Conservation (phyloP, 148 eudicot genomes). For the Polygonum aviculare region DNA sequence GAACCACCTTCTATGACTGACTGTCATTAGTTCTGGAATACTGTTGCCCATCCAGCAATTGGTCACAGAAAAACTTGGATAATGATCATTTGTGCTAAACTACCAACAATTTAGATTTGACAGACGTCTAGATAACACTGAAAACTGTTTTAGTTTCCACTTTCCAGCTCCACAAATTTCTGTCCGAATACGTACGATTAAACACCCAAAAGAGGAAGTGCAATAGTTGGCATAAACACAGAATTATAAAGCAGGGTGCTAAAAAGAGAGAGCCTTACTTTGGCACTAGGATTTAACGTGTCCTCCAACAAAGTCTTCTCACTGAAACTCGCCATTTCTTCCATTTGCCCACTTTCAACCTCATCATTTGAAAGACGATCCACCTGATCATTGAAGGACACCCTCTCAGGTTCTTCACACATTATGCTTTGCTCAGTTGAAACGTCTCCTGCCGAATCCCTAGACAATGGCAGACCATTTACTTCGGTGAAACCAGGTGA, state of each 20-base stretch:
- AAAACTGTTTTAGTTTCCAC: neutral
- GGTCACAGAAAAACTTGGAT: neutral
- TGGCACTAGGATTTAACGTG: neutral
- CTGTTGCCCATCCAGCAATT: neutral
- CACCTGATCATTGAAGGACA: neutral
- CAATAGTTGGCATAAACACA: neutral
- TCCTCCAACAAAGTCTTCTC: neutral
- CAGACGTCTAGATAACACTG: neutral
- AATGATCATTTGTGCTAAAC: neutral
- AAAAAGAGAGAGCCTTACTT: neutral
- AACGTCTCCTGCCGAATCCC: neutral
- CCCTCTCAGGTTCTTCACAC: neutral
- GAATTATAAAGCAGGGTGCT: neutral
- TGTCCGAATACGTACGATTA: neutral
- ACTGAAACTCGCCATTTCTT: neutral
- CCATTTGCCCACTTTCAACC: neutral
- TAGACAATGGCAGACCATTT: neutral
- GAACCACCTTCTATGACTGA: neutral
- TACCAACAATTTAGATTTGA: neutral
- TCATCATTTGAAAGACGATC: neutral
- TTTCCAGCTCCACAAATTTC: neutral
- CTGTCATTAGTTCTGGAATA: neutral
- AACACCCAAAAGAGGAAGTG: neutral
- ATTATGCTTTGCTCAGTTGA: neutral
- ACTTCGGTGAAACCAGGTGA: neutral